Percentiles rank a stretch among this genome's conserved stretches.
These are phyloP conservation scores for Malassezia caprae DNA, from an alignment of 1,284 basidiomycete species.

Conservation along the genomic window DNA sequence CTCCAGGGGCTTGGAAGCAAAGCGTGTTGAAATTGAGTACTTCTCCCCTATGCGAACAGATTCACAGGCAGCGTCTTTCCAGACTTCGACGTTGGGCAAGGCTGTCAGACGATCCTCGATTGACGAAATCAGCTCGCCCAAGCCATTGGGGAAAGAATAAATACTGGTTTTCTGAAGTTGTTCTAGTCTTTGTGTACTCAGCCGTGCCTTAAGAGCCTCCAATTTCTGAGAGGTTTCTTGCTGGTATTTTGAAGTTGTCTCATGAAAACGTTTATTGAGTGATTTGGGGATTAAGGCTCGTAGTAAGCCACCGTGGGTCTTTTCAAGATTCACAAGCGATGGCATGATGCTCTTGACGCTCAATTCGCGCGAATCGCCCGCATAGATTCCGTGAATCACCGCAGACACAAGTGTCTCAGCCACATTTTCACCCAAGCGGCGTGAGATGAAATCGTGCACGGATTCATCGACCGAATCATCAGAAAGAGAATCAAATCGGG, in stretches of 20 bases:
- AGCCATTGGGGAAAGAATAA: constrained; percentile 69
- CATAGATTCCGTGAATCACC: constrained; percentile 85
- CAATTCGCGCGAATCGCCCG: constrained; percentile 65
- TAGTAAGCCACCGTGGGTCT: constrained; percentile 61
- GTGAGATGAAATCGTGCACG: constrained; percentile 65
- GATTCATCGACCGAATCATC: constrained; percentile 59
- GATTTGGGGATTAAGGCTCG: constrained; percentile 54
- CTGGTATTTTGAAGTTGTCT: background rate
- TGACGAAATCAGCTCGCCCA: constrained; percentile 60
- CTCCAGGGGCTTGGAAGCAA: constrained; percentile 12
- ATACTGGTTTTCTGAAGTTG: constrained; percentile 59
- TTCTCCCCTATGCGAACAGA: constrained; percentile 19
- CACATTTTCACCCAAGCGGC: constrained; percentile 64
- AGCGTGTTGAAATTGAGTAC: background rate
- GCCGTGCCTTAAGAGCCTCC: constrained; percentile 48
- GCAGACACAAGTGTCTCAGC: constrained; percentile 70
- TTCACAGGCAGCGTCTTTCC: constrained; percentile 50
- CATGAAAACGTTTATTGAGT: constrained; percentile 23
- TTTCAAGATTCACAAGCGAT: constrained; percentile 61
- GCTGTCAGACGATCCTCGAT: constrained; percentile 54
- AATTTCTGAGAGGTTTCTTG: constrained; percentile 18
- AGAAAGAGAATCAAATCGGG: constrained; percentile 13
- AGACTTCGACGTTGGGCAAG: constrained; percentile 57
- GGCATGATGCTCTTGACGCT: constrained; percentile 71
- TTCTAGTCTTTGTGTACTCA: constrained; percentile 52